phyloP scores from a whole-genome alignment of 75 land plant genomes.

The Pinus albicaulis region DNA sequence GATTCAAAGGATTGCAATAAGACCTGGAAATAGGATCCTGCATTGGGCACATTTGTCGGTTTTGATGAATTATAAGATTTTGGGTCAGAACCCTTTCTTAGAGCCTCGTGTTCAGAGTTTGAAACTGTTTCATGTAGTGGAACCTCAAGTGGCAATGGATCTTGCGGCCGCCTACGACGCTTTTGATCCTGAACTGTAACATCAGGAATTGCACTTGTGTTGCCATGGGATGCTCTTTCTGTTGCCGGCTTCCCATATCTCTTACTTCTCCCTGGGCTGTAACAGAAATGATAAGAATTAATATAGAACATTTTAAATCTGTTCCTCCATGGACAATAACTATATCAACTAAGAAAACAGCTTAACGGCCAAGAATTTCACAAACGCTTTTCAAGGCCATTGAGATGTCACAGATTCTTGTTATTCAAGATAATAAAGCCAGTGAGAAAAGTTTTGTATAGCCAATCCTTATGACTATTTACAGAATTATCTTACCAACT shows the following conservation, averaged over 20 bases:
- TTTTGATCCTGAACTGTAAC: conserved; percentile 20
- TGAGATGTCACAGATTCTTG: neutral
- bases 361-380: neutral
- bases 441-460: neutral
- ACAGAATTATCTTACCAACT: neutral
- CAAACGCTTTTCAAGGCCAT: neutral
- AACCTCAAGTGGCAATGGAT: conserved; percentile 42
- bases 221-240: conserved; percentile 25
- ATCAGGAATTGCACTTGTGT: conserved; percentile 11
- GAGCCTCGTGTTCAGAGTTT: neutral
- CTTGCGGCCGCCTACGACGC: conserved; percentile 34
- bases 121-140: conserved; percentile 1
- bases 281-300: neutral
- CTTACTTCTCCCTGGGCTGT: conserved; percentile 54
- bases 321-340: neutral
- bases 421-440: neutral
- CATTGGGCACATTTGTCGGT: neutral
- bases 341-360: neutral
- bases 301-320: neutral
- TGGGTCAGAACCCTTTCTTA: conserved; percentile 3
- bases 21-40: conserved; percentile 9
- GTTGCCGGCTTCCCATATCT: conserved; percentile 53
- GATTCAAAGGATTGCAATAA: conserved; percentile 1
- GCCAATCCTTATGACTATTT: neutral
- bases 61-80: conserved; percentile 3